These are phyloP conservation scores for Tricholoma bakamatsutake DNA, from an alignment of 768 basidiomycete genomes.

Conservation along the genomic window DNA sequence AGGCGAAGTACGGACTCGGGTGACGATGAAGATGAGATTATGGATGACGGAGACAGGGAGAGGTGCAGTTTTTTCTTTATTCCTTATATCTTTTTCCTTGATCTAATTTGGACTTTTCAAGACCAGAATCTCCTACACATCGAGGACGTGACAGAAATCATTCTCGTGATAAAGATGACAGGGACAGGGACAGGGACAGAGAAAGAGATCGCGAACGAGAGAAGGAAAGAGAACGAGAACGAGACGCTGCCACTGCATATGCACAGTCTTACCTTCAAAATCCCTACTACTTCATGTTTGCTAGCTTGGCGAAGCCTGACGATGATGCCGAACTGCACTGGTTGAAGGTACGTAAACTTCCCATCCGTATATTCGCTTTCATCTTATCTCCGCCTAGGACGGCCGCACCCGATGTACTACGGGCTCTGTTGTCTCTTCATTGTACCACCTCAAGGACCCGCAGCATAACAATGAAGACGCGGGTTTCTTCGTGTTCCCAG, in stretches of 20 bases:
- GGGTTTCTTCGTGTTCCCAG: slow-evolving; percentile 96
- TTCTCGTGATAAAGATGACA: background rate
- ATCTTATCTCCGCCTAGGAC: slow-evolving; percentile 40
- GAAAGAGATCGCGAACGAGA: slow-evolving; percentile 10
- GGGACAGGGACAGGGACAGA: slow-evolving; percentile 6
- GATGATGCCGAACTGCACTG: slow-evolving; percentile 87
- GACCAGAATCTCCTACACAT: background rate
- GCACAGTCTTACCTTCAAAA: slow-evolving; percentile 73
- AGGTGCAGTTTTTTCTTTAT: slow-evolving; percentile 1
- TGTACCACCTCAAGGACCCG: slow-evolving; percentile 86
- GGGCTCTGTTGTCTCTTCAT: slow-evolving; percentile 81
- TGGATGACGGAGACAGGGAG: background rate
- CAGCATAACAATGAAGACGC: slow-evolving; percentile 60
- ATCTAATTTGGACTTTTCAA: background rate
- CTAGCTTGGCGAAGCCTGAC: slow-evolving; percentile 82
- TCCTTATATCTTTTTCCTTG: background rate
- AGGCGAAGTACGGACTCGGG: slow-evolving; percentile 1
- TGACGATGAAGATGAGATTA: background rate
- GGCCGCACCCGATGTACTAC: slow-evolving; percentile 90
- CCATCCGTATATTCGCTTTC: background rate
- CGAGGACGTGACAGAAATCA: background rate
- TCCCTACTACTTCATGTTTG: slow-evolving; percentile 96
- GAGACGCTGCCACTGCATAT: slow-evolving; percentile 31
- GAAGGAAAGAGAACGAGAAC: slow-evolving; percentile 15
- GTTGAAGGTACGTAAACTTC: slow-evolving; percentile 46